Percentiles rank a stretch among this genome's conserved stretches.
These are phyloP conservation scores for Infundibulicybe gibba DNA, from an alignment of 768 basidiomycete genomes.

Conservation along the genomic window DNA sequence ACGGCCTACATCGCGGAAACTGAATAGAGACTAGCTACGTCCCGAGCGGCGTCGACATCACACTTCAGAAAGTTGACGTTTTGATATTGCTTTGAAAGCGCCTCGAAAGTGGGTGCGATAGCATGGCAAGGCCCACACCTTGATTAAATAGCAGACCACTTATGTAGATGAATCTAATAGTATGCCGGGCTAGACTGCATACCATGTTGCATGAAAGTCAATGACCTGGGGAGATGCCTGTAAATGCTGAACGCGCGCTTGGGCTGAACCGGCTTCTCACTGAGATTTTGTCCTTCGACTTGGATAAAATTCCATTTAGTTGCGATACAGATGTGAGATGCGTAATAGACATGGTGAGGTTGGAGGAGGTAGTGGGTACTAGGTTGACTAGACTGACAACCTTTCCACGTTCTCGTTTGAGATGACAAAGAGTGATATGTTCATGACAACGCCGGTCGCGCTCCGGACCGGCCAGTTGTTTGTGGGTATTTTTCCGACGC, in stretches of 20 bases:
- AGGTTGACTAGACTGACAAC: no score
- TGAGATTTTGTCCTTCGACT: conserved; percentile 60
- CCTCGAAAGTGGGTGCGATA: conserved; percentile 75
- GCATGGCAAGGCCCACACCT: conserved; percentile 88
- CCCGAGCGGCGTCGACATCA: conserved; percentile 69
- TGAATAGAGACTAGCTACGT: conserved; percentile 60
- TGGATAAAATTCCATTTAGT: conserved; percentile 54
- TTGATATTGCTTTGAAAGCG: conserved; percentile 62
- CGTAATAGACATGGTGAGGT: conserved; percentile 55
- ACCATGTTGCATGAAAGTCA: conserved; percentile 88
- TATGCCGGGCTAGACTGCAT: conserved; percentile 7
- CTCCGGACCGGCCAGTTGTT: no score
- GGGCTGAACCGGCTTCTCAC: conserved; percentile 30
- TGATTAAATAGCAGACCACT: neutral
- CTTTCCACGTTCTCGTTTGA: no score
- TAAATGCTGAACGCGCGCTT: neutral
- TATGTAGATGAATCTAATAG: conserved; percentile 5
- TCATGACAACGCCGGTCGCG: no score
- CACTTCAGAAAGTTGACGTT: conserved; percentile 83
- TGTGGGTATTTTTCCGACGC: no score
- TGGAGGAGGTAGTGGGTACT: no score
- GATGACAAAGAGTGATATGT: no score
- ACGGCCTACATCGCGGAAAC: conserved; percentile 69
- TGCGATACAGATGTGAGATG: conserved; percentile 63
- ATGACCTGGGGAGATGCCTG: conserved; percentile 51